Base-by-base conservation (phyloP, 805 yeast genomes). In the Dipodascus albidus region DNA sequence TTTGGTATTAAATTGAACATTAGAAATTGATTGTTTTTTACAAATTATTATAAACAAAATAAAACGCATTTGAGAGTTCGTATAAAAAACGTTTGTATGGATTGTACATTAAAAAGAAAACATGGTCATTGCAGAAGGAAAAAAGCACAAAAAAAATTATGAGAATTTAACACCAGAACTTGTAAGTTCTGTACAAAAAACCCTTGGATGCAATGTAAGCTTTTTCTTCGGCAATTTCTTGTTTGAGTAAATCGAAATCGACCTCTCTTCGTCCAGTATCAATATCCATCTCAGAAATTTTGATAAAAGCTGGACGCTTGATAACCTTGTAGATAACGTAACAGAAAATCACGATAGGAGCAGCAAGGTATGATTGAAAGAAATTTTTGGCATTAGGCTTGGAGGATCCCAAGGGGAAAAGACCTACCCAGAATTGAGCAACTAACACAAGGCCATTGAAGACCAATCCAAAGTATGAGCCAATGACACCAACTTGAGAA, bases 381-480 rank as follows among this genome's bases (percentile, higher is more conserved):
- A 82, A 82, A 54, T 49, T 58, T 20, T 54, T 38, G 23, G 75
- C 75, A 52, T 62, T 57, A 19, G 75, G 70, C 1, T 52, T 27
- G 6, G 44, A 38, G 14, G 50, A 66, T 14, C 74, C 81, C 69
- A 80, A 63, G 53, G 95, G 95, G 75, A 74, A 86, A 47, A 85
- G 70, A 3, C 93, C 90, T 55, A 83, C 75, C 87, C 91, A 87
- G 74, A 87, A 85, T 70, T 85, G 90, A 27, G 89, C 87, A 54
- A 78, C 70, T 55, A 88, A 72, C 57, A 87, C 81, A 53, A 83
- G 66, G 31, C 76, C 41, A 65, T 81, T 81, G 63, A 88, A 68
- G 23, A 68, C 54, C 17, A 78, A 62, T 53, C 93, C 95, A 64
- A 77, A 77, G 56, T 64, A 66, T 0, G 95, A 82, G 50, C 95